Percentiles rank a stretch among this genome's conserved stretches.
phyloP scores from a whole-genome alignment of 2,329 filamentous ascomycete genomes.

The Alternaria gaisen region DNA sequence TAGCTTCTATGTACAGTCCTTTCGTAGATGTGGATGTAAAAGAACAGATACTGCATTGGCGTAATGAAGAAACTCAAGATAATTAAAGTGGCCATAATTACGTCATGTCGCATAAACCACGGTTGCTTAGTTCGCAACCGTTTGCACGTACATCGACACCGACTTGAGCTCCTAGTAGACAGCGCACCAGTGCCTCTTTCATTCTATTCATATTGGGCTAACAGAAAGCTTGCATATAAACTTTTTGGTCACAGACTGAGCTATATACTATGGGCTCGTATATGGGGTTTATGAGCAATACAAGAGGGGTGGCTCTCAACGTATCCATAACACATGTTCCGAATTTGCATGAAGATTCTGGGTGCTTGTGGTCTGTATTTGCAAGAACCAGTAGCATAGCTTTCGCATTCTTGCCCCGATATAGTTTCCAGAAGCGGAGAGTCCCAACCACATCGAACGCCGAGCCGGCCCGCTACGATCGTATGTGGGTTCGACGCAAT shows the following conservation, averaged over 20 bases:
- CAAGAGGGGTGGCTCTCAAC: neutral
- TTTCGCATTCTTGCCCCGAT: neutral
- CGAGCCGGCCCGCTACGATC: neutral
- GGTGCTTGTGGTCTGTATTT: neutral
- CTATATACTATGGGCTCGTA: neutral
- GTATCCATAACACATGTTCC: neutral
- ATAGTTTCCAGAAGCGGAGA: neutral
- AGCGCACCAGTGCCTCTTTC: too few relatives aligned
- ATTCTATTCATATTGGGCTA: too few relatives aligned
- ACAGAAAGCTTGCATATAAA: too few relatives aligned
- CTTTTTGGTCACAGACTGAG: neutral
- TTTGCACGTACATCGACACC: neutral
- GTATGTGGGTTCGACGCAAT: neutral
- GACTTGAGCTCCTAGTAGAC: neutral
- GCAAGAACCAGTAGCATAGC: neutral
- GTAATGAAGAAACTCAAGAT: neutral
- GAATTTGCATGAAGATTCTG: neutral
- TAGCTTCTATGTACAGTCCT: neutral
- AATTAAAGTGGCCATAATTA: neutral
- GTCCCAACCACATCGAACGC: neutral
- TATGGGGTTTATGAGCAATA: neutral
- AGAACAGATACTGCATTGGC: neutral
- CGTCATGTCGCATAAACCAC: neutral
- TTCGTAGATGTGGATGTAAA: neutral
- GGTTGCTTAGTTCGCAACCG: neutral